These are phyloP conservation scores for Mortierella sp. DNA, from an alignment of 371 early-diverging fungal genomes.

Conservation along the genomic window DNA sequence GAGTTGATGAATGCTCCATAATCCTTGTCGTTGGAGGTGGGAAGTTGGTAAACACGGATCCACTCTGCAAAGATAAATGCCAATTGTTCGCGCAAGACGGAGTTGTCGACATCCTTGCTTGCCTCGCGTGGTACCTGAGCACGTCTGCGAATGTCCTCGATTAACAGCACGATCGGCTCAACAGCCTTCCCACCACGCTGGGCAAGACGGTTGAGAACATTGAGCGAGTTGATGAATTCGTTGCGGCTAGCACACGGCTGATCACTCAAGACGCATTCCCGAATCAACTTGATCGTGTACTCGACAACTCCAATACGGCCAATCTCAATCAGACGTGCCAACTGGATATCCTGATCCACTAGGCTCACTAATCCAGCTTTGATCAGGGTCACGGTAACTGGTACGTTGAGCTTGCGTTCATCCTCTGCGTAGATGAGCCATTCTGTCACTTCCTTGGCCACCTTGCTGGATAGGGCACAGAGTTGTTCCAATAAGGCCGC, in stretches of 20 bases:
- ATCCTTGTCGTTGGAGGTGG: constrained; percentile 80
- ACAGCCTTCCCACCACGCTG: constrained; percentile 73
- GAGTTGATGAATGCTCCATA: constrained; percentile 72
- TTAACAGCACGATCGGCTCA: constrained; percentile 65
- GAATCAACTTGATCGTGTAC: constrained; percentile 83
- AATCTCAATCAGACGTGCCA: constrained; percentile 83
- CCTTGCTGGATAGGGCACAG: constrained; percentile 81
- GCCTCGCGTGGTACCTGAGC: constrained; percentile 30
- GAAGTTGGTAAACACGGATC: constrained; percentile 88
- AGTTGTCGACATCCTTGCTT: constrained; percentile 56
- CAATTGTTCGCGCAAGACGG: constrained; percentile 73
- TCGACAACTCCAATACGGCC: constrained; percentile 78
- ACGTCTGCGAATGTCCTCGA: constrained; percentile 58
- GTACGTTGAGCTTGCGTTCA: constrained; percentile 91
- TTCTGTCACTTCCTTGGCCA: constrained; percentile 83
- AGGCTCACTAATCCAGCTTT: constrained; percentile 79
- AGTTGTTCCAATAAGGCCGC: constrained; percentile 82
- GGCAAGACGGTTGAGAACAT: constrained; percentile 71
- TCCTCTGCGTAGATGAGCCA: constrained; percentile 97
- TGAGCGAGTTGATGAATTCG: constrained; percentile 81
- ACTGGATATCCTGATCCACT: constrained; percentile 87
- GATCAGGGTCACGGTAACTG: constrained; percentile 85
- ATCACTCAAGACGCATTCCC: constrained; percentile 75
- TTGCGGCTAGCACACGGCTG: constrained; percentile 68
- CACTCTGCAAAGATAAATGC: constrained; percentile 85